Percentiles rank a stretch among this genome's conserved stretches.
phyloP scores from a whole-genome alignment of 2,329 filamentous ascomycete genomes.

The Fusarium sacchari region DNA sequence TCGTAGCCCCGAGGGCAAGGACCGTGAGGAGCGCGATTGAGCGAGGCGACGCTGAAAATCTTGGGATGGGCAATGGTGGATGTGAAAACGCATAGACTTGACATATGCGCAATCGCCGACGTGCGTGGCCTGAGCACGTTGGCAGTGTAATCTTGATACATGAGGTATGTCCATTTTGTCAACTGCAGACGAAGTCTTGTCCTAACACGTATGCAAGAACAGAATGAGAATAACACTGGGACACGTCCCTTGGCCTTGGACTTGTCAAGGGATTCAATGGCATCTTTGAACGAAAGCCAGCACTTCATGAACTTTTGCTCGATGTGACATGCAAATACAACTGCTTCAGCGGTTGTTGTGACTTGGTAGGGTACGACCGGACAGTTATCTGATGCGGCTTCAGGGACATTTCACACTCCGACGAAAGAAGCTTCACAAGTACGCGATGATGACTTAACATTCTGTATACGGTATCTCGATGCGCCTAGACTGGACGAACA shows the following conservation, averaged over 20 bases:
- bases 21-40: slow-evolving; percentile 49
- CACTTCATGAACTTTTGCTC: not conserved
- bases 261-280: not conserved
- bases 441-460: not conserved
- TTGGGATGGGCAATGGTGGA: not conserved
- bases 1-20: slow-evolving; percentile 57
- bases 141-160: slow-evolving; percentile 42
- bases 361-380: not conserved
- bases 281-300: not conserved
- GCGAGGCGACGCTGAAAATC: not conserved
- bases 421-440: not conserved
- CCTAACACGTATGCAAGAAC: slow-evolving; percentile 14
- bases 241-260: not conserved
- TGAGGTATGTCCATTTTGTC: slow-evolving; percentile 36
- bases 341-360: not conserved
- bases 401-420: not conserved
- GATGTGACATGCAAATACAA: slow-evolving; percentile 1
- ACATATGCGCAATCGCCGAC: slow-evolving; percentile 34
- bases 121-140: slow-evolving; percentile 42
- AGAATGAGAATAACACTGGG: slow-evolving; percentile 10
- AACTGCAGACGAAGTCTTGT: too few species aligned
- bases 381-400: not conserved
- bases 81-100: not conserved
- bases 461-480: not conserved
- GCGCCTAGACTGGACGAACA: not conserved